Percentiles rank a stretch among this genome's conserved stretches.
These are phyloP conservation scores for Blastobotrys illinoisensis DNA, from an alignment of 1,139 yeast species.

Conservation along the genomic window DNA sequence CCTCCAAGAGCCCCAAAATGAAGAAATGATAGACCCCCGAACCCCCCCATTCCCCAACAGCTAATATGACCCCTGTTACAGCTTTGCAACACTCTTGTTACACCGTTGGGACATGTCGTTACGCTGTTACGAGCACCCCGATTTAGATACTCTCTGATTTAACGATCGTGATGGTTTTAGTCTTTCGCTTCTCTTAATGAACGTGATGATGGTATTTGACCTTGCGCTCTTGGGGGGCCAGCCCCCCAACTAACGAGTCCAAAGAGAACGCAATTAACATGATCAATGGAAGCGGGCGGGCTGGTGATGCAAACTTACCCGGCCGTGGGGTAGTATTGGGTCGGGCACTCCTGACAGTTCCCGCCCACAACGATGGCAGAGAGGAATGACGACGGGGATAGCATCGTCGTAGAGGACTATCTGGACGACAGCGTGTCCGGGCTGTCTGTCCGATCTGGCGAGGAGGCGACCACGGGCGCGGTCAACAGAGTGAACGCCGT, in stretches of 20 bases:
- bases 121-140: no score
- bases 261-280: no score
- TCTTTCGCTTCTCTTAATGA: background rate
- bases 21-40: slow-evolving; percentile 1
- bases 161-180: no score
- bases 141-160: no score
- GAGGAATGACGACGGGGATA: background rate
- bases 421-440: background rate
- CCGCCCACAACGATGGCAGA: background rate
- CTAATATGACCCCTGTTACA: no score
- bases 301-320: background rate
- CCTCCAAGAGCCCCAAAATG: slow-evolving; percentile 8
- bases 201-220: background rate
- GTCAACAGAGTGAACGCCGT: background rate
- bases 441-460: background rate
- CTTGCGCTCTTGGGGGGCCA: background rate
- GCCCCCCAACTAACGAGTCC: background rate
- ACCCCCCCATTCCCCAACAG: no score
- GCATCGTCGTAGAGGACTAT: background rate
- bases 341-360: background rate
- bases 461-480: background rate
- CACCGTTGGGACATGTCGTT: no score
- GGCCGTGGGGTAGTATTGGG: background rate
- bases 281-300: no score
- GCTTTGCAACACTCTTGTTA: no score